Evolutionary conservation across 306 rosid genomes (phyloP).

Genomic region (Sesbania bispinosa): DNA sequence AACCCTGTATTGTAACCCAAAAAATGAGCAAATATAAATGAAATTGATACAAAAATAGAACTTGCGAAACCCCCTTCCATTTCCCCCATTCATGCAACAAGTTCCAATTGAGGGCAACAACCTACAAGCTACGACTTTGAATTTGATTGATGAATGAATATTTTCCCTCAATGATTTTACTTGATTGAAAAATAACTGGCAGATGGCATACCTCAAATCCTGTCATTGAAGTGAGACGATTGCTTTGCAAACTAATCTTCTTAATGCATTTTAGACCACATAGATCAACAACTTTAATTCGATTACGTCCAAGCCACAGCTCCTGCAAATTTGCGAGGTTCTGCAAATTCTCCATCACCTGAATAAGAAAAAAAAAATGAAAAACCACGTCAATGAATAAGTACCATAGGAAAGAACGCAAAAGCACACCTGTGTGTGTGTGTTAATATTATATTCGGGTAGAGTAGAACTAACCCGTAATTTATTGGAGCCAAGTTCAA

Average conservation of each 20-base stretch:
- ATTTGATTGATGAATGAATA: background rate
- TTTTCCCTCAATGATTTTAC: background rate
- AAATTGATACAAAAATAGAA: background rate
- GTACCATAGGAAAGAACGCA: background rate
- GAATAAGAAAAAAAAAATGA: conserved; percentile 13
- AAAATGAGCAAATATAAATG: background rate
- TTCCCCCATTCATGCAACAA: background rate
- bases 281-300: conserved; percentile 70
- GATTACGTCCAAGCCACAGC: conserved; percentile 93
- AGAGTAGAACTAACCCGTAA: conserved; percentile 77
- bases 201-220: conserved; percentile 67
- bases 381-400: background rate
- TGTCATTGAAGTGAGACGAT: conserved; percentile 74
- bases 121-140: too few relatives aligned
- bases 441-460: too few relatives aligned
- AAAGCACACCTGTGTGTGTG: too few relatives aligned
- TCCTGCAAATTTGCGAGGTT: conserved; percentile 62
- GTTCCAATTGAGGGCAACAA: conserved; percentile 20
- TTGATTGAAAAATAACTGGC: background rate
- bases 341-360: conserved; percentile 89
- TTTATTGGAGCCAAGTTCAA: conserved; percentile 88
- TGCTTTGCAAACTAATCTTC: conserved; percentile 96
- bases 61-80: background rate
- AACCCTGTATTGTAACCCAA: conserved; percentile 50
- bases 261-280: conserved; percentile 75